Evolutionary conservation across 2,329 filamentous ascomycete species (phyloP).

Genomic region (Decorospora gaudefroyi): DNA sequence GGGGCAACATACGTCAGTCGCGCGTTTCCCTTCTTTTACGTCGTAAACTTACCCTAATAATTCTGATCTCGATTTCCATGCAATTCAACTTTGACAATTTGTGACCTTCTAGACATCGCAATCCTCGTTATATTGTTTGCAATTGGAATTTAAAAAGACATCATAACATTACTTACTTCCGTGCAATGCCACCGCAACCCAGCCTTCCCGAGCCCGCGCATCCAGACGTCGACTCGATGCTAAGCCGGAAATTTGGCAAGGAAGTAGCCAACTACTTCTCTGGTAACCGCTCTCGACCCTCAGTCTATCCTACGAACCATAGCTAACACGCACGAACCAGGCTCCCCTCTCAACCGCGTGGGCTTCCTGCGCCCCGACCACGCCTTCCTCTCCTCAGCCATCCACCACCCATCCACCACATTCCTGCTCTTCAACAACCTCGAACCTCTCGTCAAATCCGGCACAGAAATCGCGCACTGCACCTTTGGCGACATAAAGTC

Average conservation of each 20-base stretch:
- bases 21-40: constrained; percentile 1
- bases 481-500: constrained; percentile 69
- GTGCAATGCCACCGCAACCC: constrained; percentile 46
- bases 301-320: not conserved
- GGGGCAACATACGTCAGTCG: constrained; percentile 12
- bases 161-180: not conserved
- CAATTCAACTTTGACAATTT: too few relatives aligned
- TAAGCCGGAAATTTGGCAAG: constrained; percentile 75
- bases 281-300: constrained; percentile 36
- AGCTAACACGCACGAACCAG: constrained; percentile 42
- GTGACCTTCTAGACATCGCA: not conserved
- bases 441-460: constrained; percentile 69
- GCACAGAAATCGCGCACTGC: constrained; percentile 68
- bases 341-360: constrained; percentile 75
- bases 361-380: constrained; percentile 76
- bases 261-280: constrained; percentile 86
- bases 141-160: not conserved
- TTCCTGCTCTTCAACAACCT: constrained; percentile 83
- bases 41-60: too few relatives aligned
- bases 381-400: constrained; percentile 69
- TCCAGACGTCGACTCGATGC: constrained; percentile 66
- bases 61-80: too few relatives aligned
- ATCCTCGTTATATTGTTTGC: too few relatives aligned
- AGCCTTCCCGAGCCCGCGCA: constrained; percentile 63
- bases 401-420: constrained; percentile 65